Evolutionary conservation across 2,329 filamentous ascomycete species (phyloP).

Genomic region (Fusarium annulatum): DNA sequence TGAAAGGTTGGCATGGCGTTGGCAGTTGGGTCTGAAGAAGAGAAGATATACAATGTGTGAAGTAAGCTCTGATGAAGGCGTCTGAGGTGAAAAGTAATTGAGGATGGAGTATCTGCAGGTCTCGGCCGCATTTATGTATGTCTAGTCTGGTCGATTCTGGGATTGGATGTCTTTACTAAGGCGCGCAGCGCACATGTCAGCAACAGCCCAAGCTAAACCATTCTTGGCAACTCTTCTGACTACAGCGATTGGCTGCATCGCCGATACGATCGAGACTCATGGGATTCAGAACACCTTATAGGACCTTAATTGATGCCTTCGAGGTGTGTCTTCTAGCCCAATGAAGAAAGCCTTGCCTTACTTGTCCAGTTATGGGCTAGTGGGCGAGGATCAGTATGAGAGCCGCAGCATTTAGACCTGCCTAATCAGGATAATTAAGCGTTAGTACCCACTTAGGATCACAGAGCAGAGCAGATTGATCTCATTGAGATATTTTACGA

Average conservation of each 20-base stretch:
- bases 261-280: not conserved
- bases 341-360: not conserved
- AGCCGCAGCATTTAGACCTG: not conserved
- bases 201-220: not conserved
- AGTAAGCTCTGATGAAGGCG: no score
- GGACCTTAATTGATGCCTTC: not conserved
- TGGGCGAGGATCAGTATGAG: not conserved
- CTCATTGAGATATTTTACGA: not conserved
- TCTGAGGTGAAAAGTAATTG: no score
- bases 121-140: not conserved
- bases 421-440: not conserved
- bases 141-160: no score
- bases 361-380: not conserved
- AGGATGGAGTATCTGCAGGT: no score
- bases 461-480: not conserved
- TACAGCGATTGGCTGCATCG: fast-evolving
- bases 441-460: not conserved
- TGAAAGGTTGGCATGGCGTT: not conserved
- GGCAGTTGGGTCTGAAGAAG: no score
- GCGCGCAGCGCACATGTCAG: not conserved
- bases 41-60: not conserved
- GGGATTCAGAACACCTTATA: fast-evolving
- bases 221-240: not conserved
- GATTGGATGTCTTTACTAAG: not conserved
- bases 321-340: not conserved